Evolutionary conservation across 78 protist genomes (phyloP), one percentile per base, ranked within the genome.

Genomic region (Creolimax fragrantissima): DNA sequence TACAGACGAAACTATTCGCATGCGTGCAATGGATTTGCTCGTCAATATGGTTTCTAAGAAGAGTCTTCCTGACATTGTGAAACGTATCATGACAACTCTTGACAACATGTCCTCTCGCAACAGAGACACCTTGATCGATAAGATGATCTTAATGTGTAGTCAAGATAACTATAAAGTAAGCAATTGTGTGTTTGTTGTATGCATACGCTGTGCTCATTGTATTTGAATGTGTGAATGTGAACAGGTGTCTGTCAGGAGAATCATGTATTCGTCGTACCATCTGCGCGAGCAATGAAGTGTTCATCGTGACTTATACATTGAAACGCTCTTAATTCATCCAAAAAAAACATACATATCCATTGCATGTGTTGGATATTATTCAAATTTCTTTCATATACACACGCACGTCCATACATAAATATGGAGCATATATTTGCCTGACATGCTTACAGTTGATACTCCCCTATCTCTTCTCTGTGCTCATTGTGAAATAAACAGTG

Each of bases 1-100:
- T n/a, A n/a, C n/a, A 42, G 99, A 98, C 88, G 39, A 93, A 42
- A 91, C 97, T n/a, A 98, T 98, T 81, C 97, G 99, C 84, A 32
- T 67, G 43, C 81, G 98, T 35, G 98, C 98, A 41, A 94, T 98
- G 41, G 98, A 97, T 44, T 86, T 98, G 24, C 92, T 96, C 2
- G 17, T 84, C 3, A 97, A 97, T 85, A 96, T 98, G 98, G 97
- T 94, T 2, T 47, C 91, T 66, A 94, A 94, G 95, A 96, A 95
- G 96, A 98, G 95, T 86, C 88, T 98, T 3, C 44, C 4, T 35
- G 97, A 94, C 39, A 93, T 97, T 42, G 95, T 96, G 35, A 32
- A 81, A 35, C 92, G 85, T 66, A 89, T 98, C n/a, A n/a, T 96
- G 86, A 74, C 90, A 3, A 94, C 94, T 36, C 32, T 96, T 36